These are phyloP conservation scores for Boletellus deceptivus DNA, from an alignment of 1,284 basidiomycete species.

Conservation along the genomic window DNA sequence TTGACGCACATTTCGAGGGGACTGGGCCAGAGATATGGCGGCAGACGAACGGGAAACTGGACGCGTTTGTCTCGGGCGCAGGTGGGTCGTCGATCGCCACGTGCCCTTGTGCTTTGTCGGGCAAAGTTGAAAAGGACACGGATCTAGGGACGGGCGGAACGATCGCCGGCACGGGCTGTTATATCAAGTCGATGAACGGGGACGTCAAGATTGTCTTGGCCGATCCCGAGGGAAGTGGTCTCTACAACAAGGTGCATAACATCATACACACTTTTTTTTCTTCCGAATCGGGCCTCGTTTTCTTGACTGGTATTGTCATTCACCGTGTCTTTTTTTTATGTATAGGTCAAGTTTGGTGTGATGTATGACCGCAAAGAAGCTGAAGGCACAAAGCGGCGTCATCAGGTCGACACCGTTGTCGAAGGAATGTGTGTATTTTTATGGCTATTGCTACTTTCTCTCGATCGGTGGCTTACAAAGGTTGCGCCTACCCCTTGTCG, in stretches of 20 bases:
- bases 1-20: constrained; percentile 83
- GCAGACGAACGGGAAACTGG: constrained; percentile 81
- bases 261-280: background rate
- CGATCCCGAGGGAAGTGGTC: constrained; percentile 92
- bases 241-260: constrained; percentile 82
- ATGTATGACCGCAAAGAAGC: constrained; percentile 92
- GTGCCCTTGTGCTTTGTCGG: background rate
- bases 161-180: constrained; percentile 82
- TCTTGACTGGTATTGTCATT: too few species aligned
- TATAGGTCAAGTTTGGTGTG: constrained; percentile 84
- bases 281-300: too few species aligned
- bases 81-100: constrained; percentile 41
- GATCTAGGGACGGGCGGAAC: constrained; percentile 87
- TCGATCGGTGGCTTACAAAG: background rate
- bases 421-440: constrained; percentile 69
- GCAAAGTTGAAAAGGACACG: background rate
- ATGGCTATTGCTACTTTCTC: too few species aligned
- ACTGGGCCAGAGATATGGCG: constrained; percentile 97
- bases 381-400: constrained; percentile 92
- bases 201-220: constrained; percentile 74
- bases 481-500: background rate
- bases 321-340: background rate
- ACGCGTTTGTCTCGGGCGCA: constrained; percentile 94
- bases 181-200: constrained; percentile 69
- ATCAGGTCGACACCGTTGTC: constrained; percentile 92